Evolutionary conservation across 345 rosid genomes (phyloP).

Genomic region (Cochlearia excelsa): DNA sequence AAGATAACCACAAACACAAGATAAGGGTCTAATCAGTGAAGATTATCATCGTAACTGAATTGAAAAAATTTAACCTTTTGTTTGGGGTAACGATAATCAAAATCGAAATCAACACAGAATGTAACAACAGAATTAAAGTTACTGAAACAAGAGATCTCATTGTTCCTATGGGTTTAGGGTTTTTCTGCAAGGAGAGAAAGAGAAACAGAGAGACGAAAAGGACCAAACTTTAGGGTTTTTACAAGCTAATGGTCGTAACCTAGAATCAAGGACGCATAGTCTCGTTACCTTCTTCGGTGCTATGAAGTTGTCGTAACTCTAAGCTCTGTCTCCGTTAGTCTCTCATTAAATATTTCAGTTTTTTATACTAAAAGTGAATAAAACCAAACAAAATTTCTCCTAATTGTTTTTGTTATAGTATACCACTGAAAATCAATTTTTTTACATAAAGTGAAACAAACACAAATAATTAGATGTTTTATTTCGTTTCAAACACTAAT

Average conservation of each 20-base stretch:
- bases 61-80: not conserved
- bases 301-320: slow-evolving; percentile 12
- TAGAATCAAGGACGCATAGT: slow-evolving; percentile 14
- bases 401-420: not conserved
- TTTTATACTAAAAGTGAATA: slow-evolving; percentile 1
- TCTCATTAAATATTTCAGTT: too few relatives aligned
- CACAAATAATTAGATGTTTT: not conserved
- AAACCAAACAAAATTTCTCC: slow-evolving; percentile 1
- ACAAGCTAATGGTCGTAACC: slow-evolving; percentile 1
- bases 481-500: too few relatives aligned
- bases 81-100: not conserved
- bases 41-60: slow-evolving; percentile 3
- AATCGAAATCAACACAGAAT: not conserved
- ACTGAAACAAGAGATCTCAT: slow-evolving; percentile 14
- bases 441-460: not conserved
- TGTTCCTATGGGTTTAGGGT: slow-evolving; percentile 30
- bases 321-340: not conserved
- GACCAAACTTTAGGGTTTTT: slow-evolving; percentile 7
- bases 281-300: slow-evolving; percentile 17
- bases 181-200: slow-evolving; percentile 19
- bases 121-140: slow-evolving; percentile 3
- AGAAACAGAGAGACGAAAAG: not conserved
- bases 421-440: too few relatives aligned
- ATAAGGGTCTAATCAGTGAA: not conserved
- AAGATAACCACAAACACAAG: not conserved